A percentile compares a stretch with the other conserved stretches of the same genome.
Conservation (phyloP, 2,329 filamentous ascomycete genomes). For the Thyridium curvatum region DNA sequence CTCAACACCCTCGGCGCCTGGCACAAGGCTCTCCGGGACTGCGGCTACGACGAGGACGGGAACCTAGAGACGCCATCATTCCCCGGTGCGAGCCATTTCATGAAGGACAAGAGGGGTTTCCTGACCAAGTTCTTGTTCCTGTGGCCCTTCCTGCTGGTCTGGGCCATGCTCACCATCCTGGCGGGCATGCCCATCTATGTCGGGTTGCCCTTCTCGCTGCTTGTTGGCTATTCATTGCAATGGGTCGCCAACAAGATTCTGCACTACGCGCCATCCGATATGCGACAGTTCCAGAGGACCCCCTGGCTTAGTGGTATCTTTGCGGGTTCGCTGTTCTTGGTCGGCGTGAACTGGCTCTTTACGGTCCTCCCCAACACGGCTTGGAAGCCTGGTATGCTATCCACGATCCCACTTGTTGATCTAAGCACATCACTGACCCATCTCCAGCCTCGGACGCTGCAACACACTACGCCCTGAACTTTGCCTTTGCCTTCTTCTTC, state of each 20-base stretch:
- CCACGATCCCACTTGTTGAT: slow-evolving; percentile 19
- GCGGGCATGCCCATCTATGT: slow-evolving; percentile 68
- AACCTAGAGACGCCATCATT: slow-evolving; percentile 64
- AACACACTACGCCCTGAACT: slow-evolving; percentile 66
- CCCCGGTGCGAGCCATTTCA: slow-evolving; percentile 63
- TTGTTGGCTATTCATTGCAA: slow-evolving; percentile 65
- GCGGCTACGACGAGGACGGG: slow-evolving; percentile 51
- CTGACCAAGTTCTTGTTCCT: slow-evolving; percentile 84
- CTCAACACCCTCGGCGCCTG: slow-evolving; percentile 73
- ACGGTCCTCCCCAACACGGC: slow-evolving; percentile 54
- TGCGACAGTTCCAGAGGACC: slow-evolving; percentile 85
- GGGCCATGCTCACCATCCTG: slow-evolving; percentile 63
- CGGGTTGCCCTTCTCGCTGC: slow-evolving; percentile 65
- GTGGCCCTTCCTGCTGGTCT: slow-evolving; percentile 76
- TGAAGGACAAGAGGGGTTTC: slow-evolving; percentile 72
- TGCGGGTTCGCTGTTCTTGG: slow-evolving; percentile 76
- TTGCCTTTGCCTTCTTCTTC: slow-evolving; percentile 63
- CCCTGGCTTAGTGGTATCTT: slow-evolving; percentile 95
- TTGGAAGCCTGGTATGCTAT: slow-evolving; percentile 41
- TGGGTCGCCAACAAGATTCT: slow-evolving; percentile 72
- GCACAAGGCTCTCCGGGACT: slow-evolving; percentile 20
- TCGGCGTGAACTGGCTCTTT: slow-evolving; percentile 69
- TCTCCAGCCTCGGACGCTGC: slow-evolving; percentile 8
- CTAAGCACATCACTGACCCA: slow-evolving; percentile 49
- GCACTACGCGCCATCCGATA: slow-evolving; percentile 77